Base-by-base conservation (phyloP, 192 early-diverging fungal genomes). In the Entophlyctis luteolus region DNA sequence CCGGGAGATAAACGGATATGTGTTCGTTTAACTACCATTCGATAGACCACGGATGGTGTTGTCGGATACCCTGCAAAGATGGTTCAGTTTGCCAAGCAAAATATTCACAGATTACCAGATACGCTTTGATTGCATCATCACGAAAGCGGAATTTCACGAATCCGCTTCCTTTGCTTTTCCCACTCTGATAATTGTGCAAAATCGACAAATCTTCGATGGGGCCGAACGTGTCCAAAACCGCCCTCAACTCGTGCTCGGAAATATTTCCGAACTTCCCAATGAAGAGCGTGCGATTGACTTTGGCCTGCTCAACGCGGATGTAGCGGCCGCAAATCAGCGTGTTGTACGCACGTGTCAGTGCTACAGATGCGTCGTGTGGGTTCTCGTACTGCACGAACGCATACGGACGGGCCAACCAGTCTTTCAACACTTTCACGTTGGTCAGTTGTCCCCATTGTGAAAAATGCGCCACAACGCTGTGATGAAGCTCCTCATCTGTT, bases 311-410 rank as follows among this genome's bases (percentile, higher is more conserved):
- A 46, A 89, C 84, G 22, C 90, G 85, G 37, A 91, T 87, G 49
- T 79, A 79, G 63, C 90, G 68, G n/a, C 84, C 83, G 62, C 88
- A 74, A 22, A 91, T 20, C n/a, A 87, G 5, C 3, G 85, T 85
- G 48, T 86, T 85, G 57, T 86, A 86, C 0, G 88, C 88, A 69
- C 88, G 79, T 5, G 65, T 45, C 29, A 90, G 71, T 0, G 90
- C 90, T 10, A 25, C 62, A 45, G 80, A 62, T 8, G 88, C 86
- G 67, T 90, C 84, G 8, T 68, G 50, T 25, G 81, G 35, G 10
- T 59, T 71, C 70, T 84, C 81, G 71, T 83, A 91, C 67, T 91
- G 90, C 1, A 91, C 90, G 70, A 91, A 91, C 2, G 88, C 85
- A 60, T 89, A 91, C 1, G 90, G 90, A 6, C 90, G 66, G 16